Evolutionary conservation across 257 asterid species (phyloP), one percentile per base, ranked within the genome.

Genomic region (Nicotiana attenuata): DNA sequence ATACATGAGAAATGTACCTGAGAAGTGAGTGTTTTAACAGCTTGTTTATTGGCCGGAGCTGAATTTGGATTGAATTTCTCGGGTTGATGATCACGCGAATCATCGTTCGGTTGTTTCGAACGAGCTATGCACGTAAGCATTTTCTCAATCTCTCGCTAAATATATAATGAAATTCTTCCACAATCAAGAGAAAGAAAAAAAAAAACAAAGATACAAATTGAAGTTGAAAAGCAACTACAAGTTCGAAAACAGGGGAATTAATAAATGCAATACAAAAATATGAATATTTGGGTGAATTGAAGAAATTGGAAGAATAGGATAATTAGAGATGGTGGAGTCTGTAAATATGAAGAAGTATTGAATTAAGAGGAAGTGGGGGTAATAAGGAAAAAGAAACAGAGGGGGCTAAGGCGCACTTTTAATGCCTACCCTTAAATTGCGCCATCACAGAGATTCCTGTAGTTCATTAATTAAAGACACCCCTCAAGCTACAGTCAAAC

Each of bases 71-170:
- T 80, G 68, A 68, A 63, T 73, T 89, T 87, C 0, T 88, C 88
- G 1, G 83, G 85, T 24, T 87, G 88, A 83, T 89, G 88, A 83
- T 89, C 90, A 50, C 81, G n/a, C 29, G 92, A 82, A 26, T 88
- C 96, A 81, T 90, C 92, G 29, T 41, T 83, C 57, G 90, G 64
- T 81, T 90, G 96, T 93, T 93, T 93, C 75, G 97, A 84, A 82
- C 97, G 97, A 82, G 97, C 92, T 80, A 95, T 93, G 97, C 99
- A 95, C 85, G 98, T 93, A 45, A 95, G 97, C 99, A 95, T 95
- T 84, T 87, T 29, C 28, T 14, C 22, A 2, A 31, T 31, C 26
- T 26, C 35, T 53, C 22, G 20, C 7, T 69, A 15, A 3, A 33
- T 24, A 52, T 41, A 41, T 9, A 41, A 45, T 80, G 13, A 22